A percentile compares a stretch with the other conserved stretches of the same genome.
Evolutionary conservation across 2,329 filamentous ascomycete genomes (phyloP).

Genomic region (Diplocarpon mali): DNA sequence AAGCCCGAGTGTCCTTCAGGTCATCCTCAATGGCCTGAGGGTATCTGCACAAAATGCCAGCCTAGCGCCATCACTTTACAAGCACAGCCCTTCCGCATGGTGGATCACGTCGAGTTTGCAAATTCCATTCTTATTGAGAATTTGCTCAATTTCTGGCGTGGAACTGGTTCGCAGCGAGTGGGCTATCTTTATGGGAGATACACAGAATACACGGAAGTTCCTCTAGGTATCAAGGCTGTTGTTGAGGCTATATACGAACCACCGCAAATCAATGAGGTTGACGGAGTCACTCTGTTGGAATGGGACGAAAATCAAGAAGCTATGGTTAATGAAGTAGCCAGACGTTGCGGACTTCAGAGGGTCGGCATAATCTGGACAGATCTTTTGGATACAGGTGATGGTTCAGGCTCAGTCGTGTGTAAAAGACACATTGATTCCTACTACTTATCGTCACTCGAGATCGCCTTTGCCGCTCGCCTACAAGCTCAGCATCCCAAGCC

Average conservation of each 20-base stretch:
- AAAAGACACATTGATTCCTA: conserved; percentile 90
- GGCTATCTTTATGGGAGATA: conserved; percentile 90
- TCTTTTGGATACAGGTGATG: conserved; percentile 67
- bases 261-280: conserved; percentile 77
- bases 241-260: conserved; percentile 97
- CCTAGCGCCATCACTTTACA: conserved; percentile 93
- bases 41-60: conserved; percentile 97
- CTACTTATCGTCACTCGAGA: conserved; percentile 84
- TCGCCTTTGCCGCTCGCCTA: conserved; percentile 76
- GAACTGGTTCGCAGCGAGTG: conserved; percentile 70
- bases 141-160: conserved; percentile 88
- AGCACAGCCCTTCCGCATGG: conserved; percentile 88
- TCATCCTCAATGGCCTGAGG: conserved; percentile 86
- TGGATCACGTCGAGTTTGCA: conserved; percentile 96
- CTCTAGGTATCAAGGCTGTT: conserved; percentile 85
- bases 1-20: conserved; percentile 83
- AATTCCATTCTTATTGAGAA: conserved; percentile 73
- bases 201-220: conserved; percentile 83
- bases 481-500: conserved; percentile 83
- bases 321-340: conserved; percentile 70
- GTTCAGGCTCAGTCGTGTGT: conserved; percentile 81
- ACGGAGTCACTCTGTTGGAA: conserved; percentile 73
- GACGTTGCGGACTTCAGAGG: conserved; percentile 72
- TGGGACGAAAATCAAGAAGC: conserved; percentile 85
- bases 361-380: conserved; percentile 95